These are phyloP conservation scores for Leccinellum luteum DNA, from an alignment of 768 basidiomycete species.

Conservation along the genomic window DNA sequence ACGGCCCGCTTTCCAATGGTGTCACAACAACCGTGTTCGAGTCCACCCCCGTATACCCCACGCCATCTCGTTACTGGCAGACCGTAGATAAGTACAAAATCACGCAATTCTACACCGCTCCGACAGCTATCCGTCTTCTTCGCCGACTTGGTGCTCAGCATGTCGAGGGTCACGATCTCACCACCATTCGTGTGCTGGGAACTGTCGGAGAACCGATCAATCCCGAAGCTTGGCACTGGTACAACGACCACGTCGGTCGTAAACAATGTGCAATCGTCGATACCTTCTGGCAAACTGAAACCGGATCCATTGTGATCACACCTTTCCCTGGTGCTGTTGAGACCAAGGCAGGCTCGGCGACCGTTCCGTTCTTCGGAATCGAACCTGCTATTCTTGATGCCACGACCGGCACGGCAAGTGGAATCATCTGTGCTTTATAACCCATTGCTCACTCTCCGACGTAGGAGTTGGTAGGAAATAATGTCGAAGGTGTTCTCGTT, in stretches of 20 bases:
- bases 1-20: conserved; percentile 88
- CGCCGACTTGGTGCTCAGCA: conserved; percentile 84
- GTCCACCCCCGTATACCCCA: conserved; percentile 95
- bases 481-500: conserved; percentile 88
- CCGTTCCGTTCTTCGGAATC: conserved; percentile 97
- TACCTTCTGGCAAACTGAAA: conserved; percentile 98
- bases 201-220: conserved; percentile 98
- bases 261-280: conserved; percentile 90
- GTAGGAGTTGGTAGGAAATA: conserved; percentile 69
- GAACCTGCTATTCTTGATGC: conserved; percentile 87
- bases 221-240: conserved; percentile 99
- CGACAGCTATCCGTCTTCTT: conserved; percentile 92
- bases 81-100: conserved; percentile 89
- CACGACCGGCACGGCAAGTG: conserved; percentile 59
- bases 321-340: conserved; percentile 95
- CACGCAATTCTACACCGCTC: conserved; percentile 95
- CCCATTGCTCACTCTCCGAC: background rate
- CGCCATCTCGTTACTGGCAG: conserved; percentile 96
- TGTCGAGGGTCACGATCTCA: conserved; percentile 79
- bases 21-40: conserved; percentile 91
- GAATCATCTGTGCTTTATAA: background rate
- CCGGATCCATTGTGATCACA: conserved; percentile 91
- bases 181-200: conserved; percentile 81
- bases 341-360: conserved; percentile 95
- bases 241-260: conserved; percentile 91